Percentiles rank a stretch among this genome's conserved stretches.
These are phyloP conservation scores for Penicillium paneum DNA, from an alignment of 2,329 filamentous ascomycete species.

Conservation along the genomic window DNA sequence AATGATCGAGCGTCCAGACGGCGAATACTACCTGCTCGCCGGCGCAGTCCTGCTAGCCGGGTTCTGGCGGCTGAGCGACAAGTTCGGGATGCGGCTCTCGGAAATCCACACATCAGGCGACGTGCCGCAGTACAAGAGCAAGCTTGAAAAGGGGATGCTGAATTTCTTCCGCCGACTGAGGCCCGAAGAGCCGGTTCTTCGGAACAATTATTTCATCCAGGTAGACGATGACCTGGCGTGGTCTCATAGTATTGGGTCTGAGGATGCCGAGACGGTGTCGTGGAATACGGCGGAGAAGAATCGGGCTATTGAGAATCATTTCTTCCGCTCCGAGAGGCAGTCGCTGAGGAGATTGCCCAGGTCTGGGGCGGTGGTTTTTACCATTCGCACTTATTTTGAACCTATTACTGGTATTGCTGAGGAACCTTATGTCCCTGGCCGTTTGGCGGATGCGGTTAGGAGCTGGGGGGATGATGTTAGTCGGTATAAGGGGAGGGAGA, in stretches of 20 bases:
- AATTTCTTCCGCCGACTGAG: conserved; percentile 73
- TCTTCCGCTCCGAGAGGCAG: conserved; percentile 74
- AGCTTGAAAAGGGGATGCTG: conserved; percentile 73
- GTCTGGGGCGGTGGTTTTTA: conserved; percentile 64
- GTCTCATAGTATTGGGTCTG: conserved; percentile 71
- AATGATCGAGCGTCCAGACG: conserved; percentile 74
- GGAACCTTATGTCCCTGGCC: conserved; percentile 73
- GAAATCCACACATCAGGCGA: conserved; percentile 77
- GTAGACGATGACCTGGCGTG: conserved; percentile 75
- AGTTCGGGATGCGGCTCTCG: conserved; percentile 72
- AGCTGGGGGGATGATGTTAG: conserved; percentile 79
- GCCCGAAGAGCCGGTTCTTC: conserved; percentile 62
- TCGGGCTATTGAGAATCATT: conserved; percentile 68
- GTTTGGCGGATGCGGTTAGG: conserved; percentile 71
- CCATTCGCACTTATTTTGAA: conserved; percentile 76
- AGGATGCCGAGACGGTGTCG: conserved; percentile 62
- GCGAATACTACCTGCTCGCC: conserved; percentile 76
- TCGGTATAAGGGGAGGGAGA: conserved; percentile 73
- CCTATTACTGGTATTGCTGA: conserved; percentile 64
- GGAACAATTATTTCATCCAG: conserved; percentile 87
- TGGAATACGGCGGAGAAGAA: conserved; percentile 77
- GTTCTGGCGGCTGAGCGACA: conserved; percentile 80
- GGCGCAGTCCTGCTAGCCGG: conserved; percentile 73
- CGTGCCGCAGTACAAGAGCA: conserved; percentile 69
- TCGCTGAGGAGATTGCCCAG: conserved; percentile 61